phyloP scores from a whole-genome alignment of 805 yeast genomes.

The Lipomyces sp. region DNA sequence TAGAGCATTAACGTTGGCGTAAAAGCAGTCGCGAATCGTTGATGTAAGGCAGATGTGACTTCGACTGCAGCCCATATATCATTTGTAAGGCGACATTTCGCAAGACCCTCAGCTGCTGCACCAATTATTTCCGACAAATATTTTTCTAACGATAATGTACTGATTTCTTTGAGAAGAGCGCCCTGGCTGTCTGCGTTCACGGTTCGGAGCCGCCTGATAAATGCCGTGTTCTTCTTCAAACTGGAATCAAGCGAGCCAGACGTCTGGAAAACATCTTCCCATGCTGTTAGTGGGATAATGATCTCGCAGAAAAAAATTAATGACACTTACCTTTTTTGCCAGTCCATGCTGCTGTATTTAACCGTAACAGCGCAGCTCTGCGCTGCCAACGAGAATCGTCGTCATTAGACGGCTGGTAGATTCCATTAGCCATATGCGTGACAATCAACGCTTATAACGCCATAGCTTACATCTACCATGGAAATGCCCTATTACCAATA shows the following conservation, averaged over 20 bases:
- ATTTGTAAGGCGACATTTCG: constrained; percentile 55
- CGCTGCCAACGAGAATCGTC: constrained; percentile 6
- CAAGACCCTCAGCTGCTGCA: constrained; percentile 66
- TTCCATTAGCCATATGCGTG: not conserved
- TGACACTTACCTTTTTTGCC: constrained; percentile 10
- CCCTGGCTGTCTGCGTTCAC: constrained; percentile 57
- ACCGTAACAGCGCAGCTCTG: constrained; percentile 9
- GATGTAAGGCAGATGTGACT: constrained; percentile 74
- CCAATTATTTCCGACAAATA: constrained; percentile 72
- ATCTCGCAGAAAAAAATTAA: not conserved
- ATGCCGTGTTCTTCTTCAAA: constrained; percentile 77
- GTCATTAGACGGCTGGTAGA: constrained; percentile 1
- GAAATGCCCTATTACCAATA: not conserved
- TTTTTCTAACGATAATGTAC: constrained; percentile 67
- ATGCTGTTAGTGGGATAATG: not conserved
- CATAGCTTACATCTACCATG: constrained; percentile 13
- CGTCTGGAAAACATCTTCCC: constrained; percentile 30
- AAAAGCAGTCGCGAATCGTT: constrained; percentile 63
- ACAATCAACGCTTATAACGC: not conserved
- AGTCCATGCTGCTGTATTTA: constrained; percentile 14
- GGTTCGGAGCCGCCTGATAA: constrained; percentile 69
- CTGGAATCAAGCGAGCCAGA: constrained; percentile 61
- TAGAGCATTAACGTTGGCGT: constrained; percentile 44
- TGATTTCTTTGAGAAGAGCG: constrained; percentile 63
- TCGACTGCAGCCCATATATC: constrained; percentile 70